Conservation (phyloP, 306 rosid genomes). For the Rosa chinensis region DNA sequence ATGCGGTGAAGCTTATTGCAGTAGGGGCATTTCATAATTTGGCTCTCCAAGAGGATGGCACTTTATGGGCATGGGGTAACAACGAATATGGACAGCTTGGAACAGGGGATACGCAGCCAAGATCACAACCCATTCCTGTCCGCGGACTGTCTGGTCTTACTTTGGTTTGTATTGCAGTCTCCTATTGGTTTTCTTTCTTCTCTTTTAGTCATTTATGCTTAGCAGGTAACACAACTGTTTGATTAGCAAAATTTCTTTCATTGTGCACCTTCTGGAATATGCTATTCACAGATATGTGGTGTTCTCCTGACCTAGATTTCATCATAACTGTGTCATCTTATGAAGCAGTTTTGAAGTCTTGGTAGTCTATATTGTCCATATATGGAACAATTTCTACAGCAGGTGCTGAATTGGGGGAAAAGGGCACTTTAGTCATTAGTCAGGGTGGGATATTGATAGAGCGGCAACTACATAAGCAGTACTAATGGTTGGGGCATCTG, state of each 20-base stretch:
- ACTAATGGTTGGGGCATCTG: not conserved
- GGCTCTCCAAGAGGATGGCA: constrained; percentile 94
- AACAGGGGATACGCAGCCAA: constrained; percentile 99
- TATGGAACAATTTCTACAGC: not conserved
- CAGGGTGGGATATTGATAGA: not conserved
- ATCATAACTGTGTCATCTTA: not conserved
- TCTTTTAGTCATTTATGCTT: not conserved
- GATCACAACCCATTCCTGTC: constrained; percentile 94
- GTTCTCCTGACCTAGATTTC: not conserved
- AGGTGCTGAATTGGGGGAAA: constrained; percentile 4
- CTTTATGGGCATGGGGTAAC: constrained; percentile 99
- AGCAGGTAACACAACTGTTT: not conserved
- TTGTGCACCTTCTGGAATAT: not conserved
- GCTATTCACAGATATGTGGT: not conserved
- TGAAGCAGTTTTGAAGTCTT: not conserved
- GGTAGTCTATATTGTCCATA: not conserved
- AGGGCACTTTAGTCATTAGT: not conserved
- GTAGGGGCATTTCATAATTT: constrained; percentile 99
- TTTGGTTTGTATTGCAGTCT: constrained; percentile 56
- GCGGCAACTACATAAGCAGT: not conserved
- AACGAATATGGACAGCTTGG: constrained; percentile 99
- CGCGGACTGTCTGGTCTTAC: constrained; percentile 86
- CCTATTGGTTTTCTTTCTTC: constrained; percentile 4
- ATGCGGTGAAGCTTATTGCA: constrained; percentile 80
- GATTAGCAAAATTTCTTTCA: not conserved